Conservation (phyloP, 345 rosid species). For the Chamaenerion angustifolium region DNA sequence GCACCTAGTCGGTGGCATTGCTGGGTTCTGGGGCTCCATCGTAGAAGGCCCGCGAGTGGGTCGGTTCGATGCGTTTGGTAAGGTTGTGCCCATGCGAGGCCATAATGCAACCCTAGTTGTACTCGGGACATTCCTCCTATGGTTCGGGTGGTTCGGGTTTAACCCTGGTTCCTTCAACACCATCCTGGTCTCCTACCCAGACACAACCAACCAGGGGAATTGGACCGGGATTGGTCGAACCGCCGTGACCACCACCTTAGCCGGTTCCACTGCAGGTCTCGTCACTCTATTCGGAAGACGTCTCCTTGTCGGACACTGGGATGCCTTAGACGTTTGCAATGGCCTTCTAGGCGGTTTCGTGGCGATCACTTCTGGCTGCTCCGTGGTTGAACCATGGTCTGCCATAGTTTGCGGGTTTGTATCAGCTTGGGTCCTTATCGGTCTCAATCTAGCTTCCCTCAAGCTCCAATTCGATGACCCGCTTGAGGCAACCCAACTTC, state of each 20-base stretch:
- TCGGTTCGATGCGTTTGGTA: slow-evolving; percentile 42
- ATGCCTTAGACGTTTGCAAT: slow-evolving; percentile 48
- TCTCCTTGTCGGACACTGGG: slow-evolving; percentile 44
- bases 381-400: slow-evolving; percentile 64
- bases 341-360: slow-evolving; percentile 47
- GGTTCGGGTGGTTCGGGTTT: slow-evolving; percentile 66
- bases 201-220: slow-evolving; percentile 33
- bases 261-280: slow-evolving; percentile 38
- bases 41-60: slow-evolving; percentile 51
- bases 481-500: slow-evolving; percentile 42
- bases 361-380: slow-evolving; percentile 48
- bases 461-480: slow-evolving; percentile 46
- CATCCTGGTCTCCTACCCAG: slow-evolving; percentile 40
- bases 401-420: slow-evolving; percentile 41
- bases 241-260: slow-evolving; percentile 35
- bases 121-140: slow-evolving; percentile 38
- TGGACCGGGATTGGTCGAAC: slow-evolving; percentile 44
- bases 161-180: slow-evolving; percentile 41
- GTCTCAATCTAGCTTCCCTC: slow-evolving; percentile 27
- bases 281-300: slow-evolving; percentile 40
- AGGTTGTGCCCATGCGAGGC: slow-evolving; percentile 38
- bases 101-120: slow-evolving; percentile 50
- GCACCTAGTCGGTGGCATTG: slow-evolving; percentile 40
- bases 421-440: slow-evolving; percentile 40
- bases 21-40: slow-evolving; percentile 43